A percentile compares a stretch with the other conserved stretches of the same genome.
Conservation (phyloP, 192 early-diverging fungal species). For the Rhizoclosmatium sp. region DNA sequence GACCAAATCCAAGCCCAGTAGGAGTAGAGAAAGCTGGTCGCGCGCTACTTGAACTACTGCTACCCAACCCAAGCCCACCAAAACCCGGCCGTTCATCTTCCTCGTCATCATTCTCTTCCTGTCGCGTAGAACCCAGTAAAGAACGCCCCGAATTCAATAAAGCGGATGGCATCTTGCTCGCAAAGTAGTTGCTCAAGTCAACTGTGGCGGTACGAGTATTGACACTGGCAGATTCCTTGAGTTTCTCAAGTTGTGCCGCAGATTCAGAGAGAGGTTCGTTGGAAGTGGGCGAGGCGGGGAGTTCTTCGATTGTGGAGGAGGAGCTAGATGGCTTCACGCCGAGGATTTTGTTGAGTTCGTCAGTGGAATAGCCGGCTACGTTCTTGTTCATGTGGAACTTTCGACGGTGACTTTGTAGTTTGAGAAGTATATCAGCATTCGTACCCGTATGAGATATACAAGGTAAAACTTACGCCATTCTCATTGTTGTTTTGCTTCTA, state of each 20-base stretch:
- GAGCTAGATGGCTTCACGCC: conserved; percentile 46
- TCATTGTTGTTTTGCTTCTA: background rate
- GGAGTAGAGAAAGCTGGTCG: background rate
- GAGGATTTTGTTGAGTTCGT: conserved; percentile 57
- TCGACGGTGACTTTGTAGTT: conserved; percentile 47
- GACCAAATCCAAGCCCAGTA: conserved; percentile 13
- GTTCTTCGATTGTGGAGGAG: conserved; percentile 2
- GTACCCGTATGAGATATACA: background rate
- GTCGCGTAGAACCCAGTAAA: background rate
- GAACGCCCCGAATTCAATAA: conserved; percentile 12
- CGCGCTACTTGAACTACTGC: background rate
- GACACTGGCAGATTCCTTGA: conserved; percentile 14
- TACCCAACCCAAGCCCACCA: conserved; percentile 16
- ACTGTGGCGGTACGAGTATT: conserved; percentile 24
- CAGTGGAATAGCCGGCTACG: conserved; percentile 49
- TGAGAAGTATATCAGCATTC: background rate
- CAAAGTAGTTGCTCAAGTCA: conserved; percentile 55
- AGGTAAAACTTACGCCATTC: background rate
- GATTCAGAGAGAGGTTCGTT: background rate
- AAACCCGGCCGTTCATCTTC: conserved; percentile 20
- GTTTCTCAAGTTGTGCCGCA: conserved; percentile 13
- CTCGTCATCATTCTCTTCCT: conserved; percentile 41
- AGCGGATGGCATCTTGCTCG: conserved; percentile 40
- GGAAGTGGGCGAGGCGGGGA: background rate
- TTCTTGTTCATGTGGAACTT: conserved; percentile 64